These are phyloP conservation scores for Chlorella sp. DNA, from an alignment of 139 green algal species.

Conservation along the genomic window DNA sequence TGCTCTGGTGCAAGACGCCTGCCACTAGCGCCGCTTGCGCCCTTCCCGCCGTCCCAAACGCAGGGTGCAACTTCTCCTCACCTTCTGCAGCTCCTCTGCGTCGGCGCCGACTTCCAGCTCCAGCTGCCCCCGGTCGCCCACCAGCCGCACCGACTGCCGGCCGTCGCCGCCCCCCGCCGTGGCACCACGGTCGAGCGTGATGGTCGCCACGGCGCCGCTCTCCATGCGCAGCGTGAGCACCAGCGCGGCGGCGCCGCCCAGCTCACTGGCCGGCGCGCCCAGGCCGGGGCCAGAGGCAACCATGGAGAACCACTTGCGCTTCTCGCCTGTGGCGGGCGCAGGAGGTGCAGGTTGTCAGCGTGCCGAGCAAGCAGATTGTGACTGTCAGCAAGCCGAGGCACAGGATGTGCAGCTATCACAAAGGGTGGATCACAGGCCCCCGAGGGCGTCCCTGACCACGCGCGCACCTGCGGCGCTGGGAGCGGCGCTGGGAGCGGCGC, in stretches of 20 bases:
- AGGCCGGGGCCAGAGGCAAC: too few relatives aligned
- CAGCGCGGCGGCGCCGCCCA: too few relatives aligned
- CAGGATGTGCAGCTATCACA: neutral
- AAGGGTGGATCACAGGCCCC: neutral
- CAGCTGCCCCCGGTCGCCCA: neutral
- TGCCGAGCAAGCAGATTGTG: neutral
- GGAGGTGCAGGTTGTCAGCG: neutral
- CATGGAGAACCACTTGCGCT: too few relatives aligned
- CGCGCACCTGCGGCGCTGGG: neutral
- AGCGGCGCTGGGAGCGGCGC: neutral
- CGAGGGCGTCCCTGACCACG: neutral
- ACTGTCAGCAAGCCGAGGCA: neutral
- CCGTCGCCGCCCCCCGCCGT: too few relatives aligned
- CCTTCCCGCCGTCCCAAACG: neutral
- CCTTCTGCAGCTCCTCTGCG: constrained; percentile 6
- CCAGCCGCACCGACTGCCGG: neutral
- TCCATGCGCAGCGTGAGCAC: constrained; percentile 2
- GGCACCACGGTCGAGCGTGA: neutral
- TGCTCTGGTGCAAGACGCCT: too few relatives aligned
- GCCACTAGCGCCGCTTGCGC: too few relatives aligned
- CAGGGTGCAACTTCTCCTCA: neutral
- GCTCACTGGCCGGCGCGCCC: too few relatives aligned
- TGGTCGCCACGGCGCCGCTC: neutral
- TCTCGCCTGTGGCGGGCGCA: neutral
- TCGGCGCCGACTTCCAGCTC: neutral